Evolutionary conservation across 441 rosid species (phyloP).

Genomic region (Populus hybrid): DNA sequence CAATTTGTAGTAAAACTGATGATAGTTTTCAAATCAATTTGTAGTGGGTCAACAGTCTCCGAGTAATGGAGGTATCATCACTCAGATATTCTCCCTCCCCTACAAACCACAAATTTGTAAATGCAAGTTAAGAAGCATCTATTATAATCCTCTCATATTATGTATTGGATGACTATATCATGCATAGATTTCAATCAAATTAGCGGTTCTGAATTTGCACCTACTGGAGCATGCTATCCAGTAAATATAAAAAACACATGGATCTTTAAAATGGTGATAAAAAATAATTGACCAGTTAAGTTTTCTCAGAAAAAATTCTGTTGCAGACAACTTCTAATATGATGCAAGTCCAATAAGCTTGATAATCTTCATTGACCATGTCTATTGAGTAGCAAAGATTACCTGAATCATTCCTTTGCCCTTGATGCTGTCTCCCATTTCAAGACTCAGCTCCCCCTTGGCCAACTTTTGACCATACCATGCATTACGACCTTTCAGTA

Average conservation of each 20-base stretch:
- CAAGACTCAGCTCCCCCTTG: constrained; percentile 42
- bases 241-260: no score
- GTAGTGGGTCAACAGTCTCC: neutral
- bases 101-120: neutral
- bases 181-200: neutral
- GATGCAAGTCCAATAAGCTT: constrained; percentile 26
- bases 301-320: neutral
- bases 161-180: neutral
- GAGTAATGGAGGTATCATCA: neutral
- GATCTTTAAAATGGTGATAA: neutral
- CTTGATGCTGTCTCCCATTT: constrained; percentile 53
- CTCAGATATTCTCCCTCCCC: neutral
- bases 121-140: neutral
- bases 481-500: constrained; percentile 52
- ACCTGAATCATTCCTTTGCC: constrained; percentile 65
- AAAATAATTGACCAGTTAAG: neutral
- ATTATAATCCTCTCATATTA: neutral
- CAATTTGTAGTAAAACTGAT: neutral
- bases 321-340: constrained; percentile 17
- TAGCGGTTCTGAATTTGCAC: no score
- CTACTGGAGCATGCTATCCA: no score
- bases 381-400: neutral
- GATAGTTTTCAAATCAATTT: neutral
- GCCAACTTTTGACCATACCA: constrained; percentile 59
- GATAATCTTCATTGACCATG: constrained; percentile 28